These are phyloP conservation scores for Kodamaea leandrae DNA, from an alignment of 805 yeast genomes.

Conservation along the genomic window DNA sequence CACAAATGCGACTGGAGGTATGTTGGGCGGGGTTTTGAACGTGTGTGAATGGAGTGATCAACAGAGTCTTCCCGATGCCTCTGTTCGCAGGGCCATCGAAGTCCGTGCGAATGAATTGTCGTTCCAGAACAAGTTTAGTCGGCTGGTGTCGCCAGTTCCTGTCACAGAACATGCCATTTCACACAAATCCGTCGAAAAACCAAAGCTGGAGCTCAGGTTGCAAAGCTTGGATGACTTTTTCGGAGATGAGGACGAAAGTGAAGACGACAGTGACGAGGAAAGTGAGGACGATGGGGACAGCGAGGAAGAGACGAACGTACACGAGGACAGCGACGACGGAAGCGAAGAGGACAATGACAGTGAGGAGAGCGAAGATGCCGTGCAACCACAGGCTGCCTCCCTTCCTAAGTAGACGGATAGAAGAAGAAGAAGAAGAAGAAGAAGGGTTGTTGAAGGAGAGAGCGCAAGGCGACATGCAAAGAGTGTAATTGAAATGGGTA, in stretches of 20 bases:
- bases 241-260: conserved; percentile 31
- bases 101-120: conserved; percentile 13
- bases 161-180: conserved; percentile 24
- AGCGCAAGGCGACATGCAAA: too few species aligned
- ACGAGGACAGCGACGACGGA: conserved; percentile 15
- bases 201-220: conserved; percentile 46
- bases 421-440: too few species aligned
- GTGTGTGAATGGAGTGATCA: conserved; percentile 48
- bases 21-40: conserved; percentile 16
- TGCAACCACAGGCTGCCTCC: background rate
- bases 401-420: background rate
- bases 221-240: conserved; percentile 89
- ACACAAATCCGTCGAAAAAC: conserved; percentile 13
- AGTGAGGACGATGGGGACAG: conserved; percentile 12
- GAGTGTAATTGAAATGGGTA: too few species aligned
- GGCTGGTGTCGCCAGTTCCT: conserved; percentile 21
- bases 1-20: background rate
- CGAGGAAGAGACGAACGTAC: conserved; percentile 27
- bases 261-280: conserved; percentile 12
- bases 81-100: conserved; percentile 29
- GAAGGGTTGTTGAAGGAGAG: too few species aligned
- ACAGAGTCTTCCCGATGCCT: conserved; percentile 25
- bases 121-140: conserved; percentile 11
- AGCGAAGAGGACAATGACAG: conserved; percentile 6
- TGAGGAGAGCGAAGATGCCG: conserved; percentile 14